These are phyloP conservation scores for Backusella morwellensis DNA, from an alignment of 192 early-diverging fungal species.

Conservation along the genomic window DNA sequence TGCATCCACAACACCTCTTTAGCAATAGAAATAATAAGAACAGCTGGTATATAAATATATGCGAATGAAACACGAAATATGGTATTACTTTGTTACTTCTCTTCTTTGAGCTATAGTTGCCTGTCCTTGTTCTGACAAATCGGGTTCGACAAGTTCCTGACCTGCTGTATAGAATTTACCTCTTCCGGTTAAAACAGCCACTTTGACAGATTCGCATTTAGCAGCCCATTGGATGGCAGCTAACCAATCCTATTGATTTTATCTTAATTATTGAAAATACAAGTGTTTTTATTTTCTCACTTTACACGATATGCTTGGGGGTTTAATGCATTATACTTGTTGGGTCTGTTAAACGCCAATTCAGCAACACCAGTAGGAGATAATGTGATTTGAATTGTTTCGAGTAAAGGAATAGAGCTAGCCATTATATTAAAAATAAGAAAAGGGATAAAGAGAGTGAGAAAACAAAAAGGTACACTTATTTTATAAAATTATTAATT, in stretches of 20 bases:
- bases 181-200: constrained; percentile 61
- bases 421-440: neutral
- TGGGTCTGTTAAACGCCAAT: constrained; percentile 62
- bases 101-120: neutral
- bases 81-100: neutral
- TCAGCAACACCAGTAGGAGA: constrained; percentile 54
- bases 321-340: constrained; percentile 58
- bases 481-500: neutral
- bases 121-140: neutral
- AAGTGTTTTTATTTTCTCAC: neutral
- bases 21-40: neutral
- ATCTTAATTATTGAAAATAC: too few relatives aligned
- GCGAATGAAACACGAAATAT: neutral
- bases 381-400: constrained; percentile 44
- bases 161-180: constrained; percentile 68
- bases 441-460: neutral
- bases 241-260: constrained; percentile 48
- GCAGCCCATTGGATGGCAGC: constrained; percentile 58
- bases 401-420: constrained; percentile 29
- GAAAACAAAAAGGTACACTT: neutral
- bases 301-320: constrained; percentile 47
- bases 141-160: constrained; percentile 50
- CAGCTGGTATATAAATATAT: neutral
- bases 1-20: constrained; percentile 24
- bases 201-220: constrained; percentile 44